phyloP scores from a whole-genome alignment of 83 land plant species.

The Thuja plicata region DNA sequence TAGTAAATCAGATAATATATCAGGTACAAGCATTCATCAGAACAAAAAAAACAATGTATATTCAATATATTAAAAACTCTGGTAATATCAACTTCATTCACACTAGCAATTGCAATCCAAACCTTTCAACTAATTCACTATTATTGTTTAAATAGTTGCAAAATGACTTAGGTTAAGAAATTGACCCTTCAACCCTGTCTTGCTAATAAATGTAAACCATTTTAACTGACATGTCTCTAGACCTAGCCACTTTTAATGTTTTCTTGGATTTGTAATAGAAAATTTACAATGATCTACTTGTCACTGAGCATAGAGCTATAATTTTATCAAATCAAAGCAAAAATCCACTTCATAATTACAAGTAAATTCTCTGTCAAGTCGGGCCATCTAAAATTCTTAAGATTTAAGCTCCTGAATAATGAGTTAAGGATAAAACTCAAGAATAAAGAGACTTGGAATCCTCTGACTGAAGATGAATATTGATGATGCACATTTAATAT shows the following conservation, averaged over 20 bases:
- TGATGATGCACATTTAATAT: not conserved
- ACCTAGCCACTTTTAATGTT: not conserved
- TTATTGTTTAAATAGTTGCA: not conserved
- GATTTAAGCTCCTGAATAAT: too few species aligned
- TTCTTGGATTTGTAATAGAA: not conserved
- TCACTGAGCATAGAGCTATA: not conserved
- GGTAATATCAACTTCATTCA: not conserved
- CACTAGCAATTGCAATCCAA: not conserved
- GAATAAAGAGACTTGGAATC: not conserved
- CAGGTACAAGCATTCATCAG: not conserved
- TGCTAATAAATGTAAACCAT: not conserved
- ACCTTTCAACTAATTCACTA: not conserved
- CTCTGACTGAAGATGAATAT: not conserved
- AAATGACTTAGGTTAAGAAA: not conserved
- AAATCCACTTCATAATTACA: too few species aligned
- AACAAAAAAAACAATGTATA: too few species aligned
- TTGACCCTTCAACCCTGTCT: not conserved
- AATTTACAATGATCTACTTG: not conserved
- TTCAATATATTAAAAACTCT: not conserved
- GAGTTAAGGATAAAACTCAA: too few species aligned
- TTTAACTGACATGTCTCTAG: not conserved
- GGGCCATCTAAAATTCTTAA: too few species aligned
- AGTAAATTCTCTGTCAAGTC: too few species aligned
- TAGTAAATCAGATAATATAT: too few species aligned
- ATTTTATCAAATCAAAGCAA: too few species aligned